Conservation (phyloP, 1,139 yeast species). For the Suhomyces atakaporum region DNA sequence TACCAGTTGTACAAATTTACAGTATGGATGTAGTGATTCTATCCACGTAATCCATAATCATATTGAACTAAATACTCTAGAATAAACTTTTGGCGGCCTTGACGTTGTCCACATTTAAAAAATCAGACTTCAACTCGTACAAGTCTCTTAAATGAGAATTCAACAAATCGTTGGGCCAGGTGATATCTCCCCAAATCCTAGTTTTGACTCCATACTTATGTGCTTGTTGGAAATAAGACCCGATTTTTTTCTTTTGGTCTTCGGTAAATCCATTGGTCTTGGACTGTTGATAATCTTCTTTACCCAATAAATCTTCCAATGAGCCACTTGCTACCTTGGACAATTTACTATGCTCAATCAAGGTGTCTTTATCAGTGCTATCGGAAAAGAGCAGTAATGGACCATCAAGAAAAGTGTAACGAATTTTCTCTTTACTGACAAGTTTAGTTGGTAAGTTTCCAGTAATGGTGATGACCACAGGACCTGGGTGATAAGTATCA, state of each 20-base stretch:
- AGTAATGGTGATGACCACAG: conserved; percentile 41
- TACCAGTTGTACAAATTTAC: too few relatives aligned
- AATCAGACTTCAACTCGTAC: conserved; percentile 36
- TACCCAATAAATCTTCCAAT: conserved; percentile 32
- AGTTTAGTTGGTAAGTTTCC: conserved; percentile 42
- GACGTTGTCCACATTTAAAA: conserved; percentile 44
- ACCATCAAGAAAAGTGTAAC: conserved; percentile 44
- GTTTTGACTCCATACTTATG: conserved; percentile 41
- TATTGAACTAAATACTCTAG: too few relatives aligned
- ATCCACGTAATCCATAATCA: too few relatives aligned
- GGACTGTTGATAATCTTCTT: conserved; percentile 18
- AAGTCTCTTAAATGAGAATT: conserved; percentile 32
- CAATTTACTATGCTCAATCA: conserved; percentile 26
- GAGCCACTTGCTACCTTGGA: conserved; percentile 42
- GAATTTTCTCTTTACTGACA: conserved; percentile 26
- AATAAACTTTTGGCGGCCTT: conserved; percentile 22
- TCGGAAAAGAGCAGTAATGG: conserved; percentile 32
- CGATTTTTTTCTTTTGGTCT: conserved; percentile 23
- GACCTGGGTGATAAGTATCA: conserved; percentile 32
- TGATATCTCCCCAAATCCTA: conserved; percentile 47
- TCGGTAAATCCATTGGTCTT: conserved; percentile 21
- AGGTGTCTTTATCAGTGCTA: conserved; percentile 11
- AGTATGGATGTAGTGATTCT: too few relatives aligned
- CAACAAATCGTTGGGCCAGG: conserved; percentile 39
- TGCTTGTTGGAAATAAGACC: conserved; percentile 29